Conservation (phyloP, 805 yeast species). For the Metschnikowia similis region DNA sequence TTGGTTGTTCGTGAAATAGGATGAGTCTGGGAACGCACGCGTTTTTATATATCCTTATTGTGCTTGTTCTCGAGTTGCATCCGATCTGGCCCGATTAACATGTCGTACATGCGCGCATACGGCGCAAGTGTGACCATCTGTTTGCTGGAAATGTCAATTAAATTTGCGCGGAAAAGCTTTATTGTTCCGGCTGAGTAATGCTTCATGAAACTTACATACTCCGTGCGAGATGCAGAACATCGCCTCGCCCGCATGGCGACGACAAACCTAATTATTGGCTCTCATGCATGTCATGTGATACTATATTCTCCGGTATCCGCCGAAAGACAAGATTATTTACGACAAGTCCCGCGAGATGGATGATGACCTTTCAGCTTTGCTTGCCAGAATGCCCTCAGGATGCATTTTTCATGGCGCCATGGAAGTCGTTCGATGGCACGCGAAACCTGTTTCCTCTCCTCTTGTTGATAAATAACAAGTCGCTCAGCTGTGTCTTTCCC, state of each 20-base stretch:
- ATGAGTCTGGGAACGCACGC: background rate
- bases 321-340: background rate
- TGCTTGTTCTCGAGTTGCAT: background rate
- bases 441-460: conserved; percentile 21
- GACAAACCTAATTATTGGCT: no score
- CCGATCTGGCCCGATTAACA: background rate
- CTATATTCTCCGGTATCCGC: no score
- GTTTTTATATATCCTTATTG: background rate
- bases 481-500: conserved; percentile 29
- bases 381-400: background rate
- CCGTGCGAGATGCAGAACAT: no score
- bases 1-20: conserved; percentile 7
- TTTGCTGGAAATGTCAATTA: background rate
- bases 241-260: no score
- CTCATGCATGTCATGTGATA: no score
- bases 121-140: conserved; percentile 1
- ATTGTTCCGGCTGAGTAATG: background rate
- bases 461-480: conserved; percentile 50
- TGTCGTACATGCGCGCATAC: background rate
- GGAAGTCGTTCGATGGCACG: background rate
- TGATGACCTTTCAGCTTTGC: background rate
- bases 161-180: conserved; percentile 1
- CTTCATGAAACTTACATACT: no score
- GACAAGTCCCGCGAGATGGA: no score
- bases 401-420: background rate